Conservation (phyloP, 2,329 filamentous ascomycete genomes). For the Diaporthe citrichinensis region DNA sequence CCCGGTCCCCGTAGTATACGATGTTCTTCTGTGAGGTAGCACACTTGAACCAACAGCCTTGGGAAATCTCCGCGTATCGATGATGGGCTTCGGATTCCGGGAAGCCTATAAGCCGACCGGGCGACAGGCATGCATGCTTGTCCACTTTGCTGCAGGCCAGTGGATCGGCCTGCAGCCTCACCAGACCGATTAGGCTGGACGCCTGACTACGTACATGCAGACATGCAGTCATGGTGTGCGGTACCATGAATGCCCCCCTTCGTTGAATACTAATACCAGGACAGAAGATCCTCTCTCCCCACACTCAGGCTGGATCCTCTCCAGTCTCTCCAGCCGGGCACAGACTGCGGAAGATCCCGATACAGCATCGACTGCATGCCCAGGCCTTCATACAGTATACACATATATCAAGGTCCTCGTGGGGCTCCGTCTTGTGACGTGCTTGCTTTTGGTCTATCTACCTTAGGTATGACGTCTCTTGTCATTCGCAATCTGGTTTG, state of each 20-base stretch:
- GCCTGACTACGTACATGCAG: neutral
- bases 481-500: conserved; percentile 23
- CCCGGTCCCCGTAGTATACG: neutral
- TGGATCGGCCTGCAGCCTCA: conserved; percentile 32
- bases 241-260: neutral
- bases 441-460: neutral
- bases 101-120: neutral
- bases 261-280: neutral
- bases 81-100: conserved; percentile 11
- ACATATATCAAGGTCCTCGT: neutral
- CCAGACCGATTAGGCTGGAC: neutral
- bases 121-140: conserved; percentile 18
- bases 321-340: neutral
- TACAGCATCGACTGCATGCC: neutral
- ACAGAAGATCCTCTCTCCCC: neutral
- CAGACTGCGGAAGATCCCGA: neutral
- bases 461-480: neutral
- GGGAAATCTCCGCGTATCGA: neutral
- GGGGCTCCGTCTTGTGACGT: conserved; percentile 5
- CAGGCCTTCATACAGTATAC: neutral
- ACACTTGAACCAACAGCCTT: neutral
- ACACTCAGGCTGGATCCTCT: neutral
- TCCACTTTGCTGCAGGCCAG: conserved; percentile 33
- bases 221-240: neutral
- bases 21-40: no score